Base-by-base conservation (phyloP, 1,139 yeast genomes). In the Magnusiomyces sp. region DNA sequence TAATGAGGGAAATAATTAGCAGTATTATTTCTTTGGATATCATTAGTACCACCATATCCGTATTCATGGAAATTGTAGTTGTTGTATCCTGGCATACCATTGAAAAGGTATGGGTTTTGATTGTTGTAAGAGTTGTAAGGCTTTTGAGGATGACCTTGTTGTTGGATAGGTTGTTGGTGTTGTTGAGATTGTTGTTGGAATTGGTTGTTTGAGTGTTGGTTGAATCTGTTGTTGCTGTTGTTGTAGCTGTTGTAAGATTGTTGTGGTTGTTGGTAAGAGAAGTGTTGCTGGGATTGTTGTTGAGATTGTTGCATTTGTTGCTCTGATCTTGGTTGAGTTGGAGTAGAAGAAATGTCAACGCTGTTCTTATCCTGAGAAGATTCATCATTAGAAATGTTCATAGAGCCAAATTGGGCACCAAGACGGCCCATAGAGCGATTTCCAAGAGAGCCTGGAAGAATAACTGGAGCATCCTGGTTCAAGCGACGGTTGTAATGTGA, bases 371-470 rank as follows among this genome's bases (percentile, higher is more conserved):
- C 50, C 55, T 56, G 58, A 32, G 59, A 58, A 31, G 59, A 54
- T 33, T 62, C 67, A 46, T 62, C 62, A 47, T 66, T 72, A 45
- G 63, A 62, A 41, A 68, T 69, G 40, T 79, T 70, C 65, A 80
- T 72, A 16, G 84, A 77, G 49, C 89, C 88, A 60, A 83, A 83
- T 49, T 84, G 82, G 50, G 82, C 83, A 57, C 85, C 87, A 47
- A 80, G 80, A 52, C 77, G 72, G 60, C 76, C 76, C 55, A 73
- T 70, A 60, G 75, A 77, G 45, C 73, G 64, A 38, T 61, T 63
- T 47, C 71, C 71, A 47, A 74, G 66, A 40, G 74, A 66, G 19
- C 61, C 63, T 57, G 92, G 92, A 62, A 84, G 76, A 48, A 83
- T 81, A 54, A 84, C 92, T 56, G 83, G 77, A 45, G 71, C 72